Conservation (phyloP, 129 eudicot species). For the Kitagawia praeruptora region DNA sequence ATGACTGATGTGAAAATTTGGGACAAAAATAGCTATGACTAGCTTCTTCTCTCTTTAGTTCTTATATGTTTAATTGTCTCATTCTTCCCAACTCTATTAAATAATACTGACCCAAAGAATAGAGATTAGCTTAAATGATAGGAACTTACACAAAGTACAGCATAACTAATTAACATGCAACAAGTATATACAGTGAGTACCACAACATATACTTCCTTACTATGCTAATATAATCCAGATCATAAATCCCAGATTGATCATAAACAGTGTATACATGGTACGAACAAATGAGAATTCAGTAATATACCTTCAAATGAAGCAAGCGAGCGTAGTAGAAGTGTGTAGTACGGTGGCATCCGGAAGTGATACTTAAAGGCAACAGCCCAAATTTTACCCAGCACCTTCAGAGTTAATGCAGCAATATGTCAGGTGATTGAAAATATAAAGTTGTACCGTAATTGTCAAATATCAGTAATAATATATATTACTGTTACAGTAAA, state of each 20-base stretch:
- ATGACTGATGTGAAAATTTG: neutral
- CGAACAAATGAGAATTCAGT: slow-evolving; percentile 3
- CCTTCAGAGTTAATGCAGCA: slow-evolving; percentile 36
- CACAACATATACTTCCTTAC: neutral
- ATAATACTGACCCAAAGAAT: neutral
- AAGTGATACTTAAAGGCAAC: slow-evolving; percentile 84
- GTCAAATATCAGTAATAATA: no score
- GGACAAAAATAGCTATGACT: neutral
- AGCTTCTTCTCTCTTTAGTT: neutral
- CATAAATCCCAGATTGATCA: neutral
- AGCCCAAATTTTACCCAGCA: slow-evolving; percentile 76
- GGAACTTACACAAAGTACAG: neutral
- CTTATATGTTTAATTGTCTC: neutral
- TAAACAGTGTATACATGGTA: neutral
- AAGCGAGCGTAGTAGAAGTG: slow-evolving; percentile 76
- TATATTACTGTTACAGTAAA: no score
- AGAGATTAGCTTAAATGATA: neutral
- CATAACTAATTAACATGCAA: neutral
- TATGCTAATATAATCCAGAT: neutral
- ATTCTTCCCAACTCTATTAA: neutral
- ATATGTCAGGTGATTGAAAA: slow-evolving; percentile 19
- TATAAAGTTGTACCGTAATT: neutral
- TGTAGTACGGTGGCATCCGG: slow-evolving; percentile 92
- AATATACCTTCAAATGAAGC: slow-evolving; percentile 90
- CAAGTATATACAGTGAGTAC: neutral